Base-by-base conservation (phyloP, 225 moss, liverwort and hornwort species). In the Rhytidiadelphus loreus region DNA sequence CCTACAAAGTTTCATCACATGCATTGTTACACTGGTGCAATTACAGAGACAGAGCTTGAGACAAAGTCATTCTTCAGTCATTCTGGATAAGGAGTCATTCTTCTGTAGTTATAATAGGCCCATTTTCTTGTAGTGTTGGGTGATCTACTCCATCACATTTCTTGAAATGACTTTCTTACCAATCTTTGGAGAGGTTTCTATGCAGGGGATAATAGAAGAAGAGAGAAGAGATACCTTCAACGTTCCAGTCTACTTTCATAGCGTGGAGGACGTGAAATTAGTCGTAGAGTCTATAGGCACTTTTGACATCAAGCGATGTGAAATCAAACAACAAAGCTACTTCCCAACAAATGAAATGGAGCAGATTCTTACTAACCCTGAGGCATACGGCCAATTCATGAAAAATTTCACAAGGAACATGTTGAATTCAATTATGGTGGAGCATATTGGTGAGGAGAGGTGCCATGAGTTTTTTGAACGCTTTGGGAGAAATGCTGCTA, bases 191-290 rank as follows among this genome's bases (percentile, higher is more conserved):
- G n/a, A n/a, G n/a, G n/a, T n/a, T n/a, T n/a, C n/a, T n/a, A n/a
- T n/a, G n/a, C n/a, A n/a, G n/a, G n/a, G n/a, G n/a, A n/a, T n/a
- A n/a, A n/a, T n/a, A n/a, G n/a, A n/a, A n/a, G n/a, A n/a, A n/a
- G 82, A 92, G 26, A 89, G 30, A 37, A 80, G 88, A 65, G 87
- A 92, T 55, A 88, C 86, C 24, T 87, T 90, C 85, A 93, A 89
- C 37, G 0, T 93, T 22, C 86, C 63, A 0, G 0, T 44, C 2
- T 90, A 86, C 9, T 7, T 0, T 21, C 50, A 39, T 15, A 92
- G 46, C 33, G 2, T 62, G 9, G 35, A 85, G 0, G 87, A 93
- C 10, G 35, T 88, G 17, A 60, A 64, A 77, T 30, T 33, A 29
- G 80, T 85, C 1, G 43, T 29, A 20, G 52, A 75, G 33, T 72